Evolutionary conservation across 139 green algal species (phyloP).

Genomic region (Axilococcus clingmanii): DNA sequence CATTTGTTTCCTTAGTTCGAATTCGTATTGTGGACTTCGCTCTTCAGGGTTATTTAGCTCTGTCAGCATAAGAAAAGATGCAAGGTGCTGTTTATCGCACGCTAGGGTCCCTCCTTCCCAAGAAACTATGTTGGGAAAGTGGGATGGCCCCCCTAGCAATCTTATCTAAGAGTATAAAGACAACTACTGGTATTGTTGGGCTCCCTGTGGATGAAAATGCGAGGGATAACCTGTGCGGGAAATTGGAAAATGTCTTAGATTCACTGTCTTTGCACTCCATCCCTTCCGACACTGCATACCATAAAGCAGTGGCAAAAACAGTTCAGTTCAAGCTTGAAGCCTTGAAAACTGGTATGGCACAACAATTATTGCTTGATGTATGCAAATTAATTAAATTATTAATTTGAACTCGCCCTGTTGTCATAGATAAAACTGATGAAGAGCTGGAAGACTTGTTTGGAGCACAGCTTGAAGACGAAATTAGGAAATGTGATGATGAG

Average conservation of each 20-base stretch:
- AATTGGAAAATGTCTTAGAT: slow-evolving; percentile 22
- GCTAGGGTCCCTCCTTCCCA: too few relatives aligned
- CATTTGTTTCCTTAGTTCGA: too few relatives aligned
- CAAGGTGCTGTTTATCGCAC: too few relatives aligned
- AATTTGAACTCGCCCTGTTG: too few relatives aligned
- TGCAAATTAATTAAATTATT: too few relatives aligned
- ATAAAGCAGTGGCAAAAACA: slow-evolving; percentile 27
- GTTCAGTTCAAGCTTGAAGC: slow-evolving; percentile 23
- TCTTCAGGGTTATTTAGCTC: too few relatives aligned
- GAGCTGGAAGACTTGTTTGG: slow-evolving; percentile 30
- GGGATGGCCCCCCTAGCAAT: too few relatives aligned
- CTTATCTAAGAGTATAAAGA: too few relatives aligned
- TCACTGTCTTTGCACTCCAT: slow-evolving; percentile 22
- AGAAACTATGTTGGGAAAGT: too few relatives aligned
- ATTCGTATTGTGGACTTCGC: too few relatives aligned
- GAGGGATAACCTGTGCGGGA: slow-evolving; percentile 7
- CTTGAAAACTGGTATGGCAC: slow-evolving; percentile 7
- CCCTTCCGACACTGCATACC: slow-evolving; percentile 31
- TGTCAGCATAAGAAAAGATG: too few relatives aligned
- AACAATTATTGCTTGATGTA: too few relatives aligned
- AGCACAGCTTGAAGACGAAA: slow-evolving; percentile 40
- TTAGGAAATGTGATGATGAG: slow-evolving; percentile 34
- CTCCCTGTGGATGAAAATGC: slow-evolving; percentile 30
- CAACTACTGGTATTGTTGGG: slow-evolving; percentile 44
- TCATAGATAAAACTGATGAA: slow-evolving; percentile 13